Evolutionary conservation across 2,329 filamentous ascomycete genomes (phyloP).

Genomic region (Ilyonectria mors-panacis): DNA sequence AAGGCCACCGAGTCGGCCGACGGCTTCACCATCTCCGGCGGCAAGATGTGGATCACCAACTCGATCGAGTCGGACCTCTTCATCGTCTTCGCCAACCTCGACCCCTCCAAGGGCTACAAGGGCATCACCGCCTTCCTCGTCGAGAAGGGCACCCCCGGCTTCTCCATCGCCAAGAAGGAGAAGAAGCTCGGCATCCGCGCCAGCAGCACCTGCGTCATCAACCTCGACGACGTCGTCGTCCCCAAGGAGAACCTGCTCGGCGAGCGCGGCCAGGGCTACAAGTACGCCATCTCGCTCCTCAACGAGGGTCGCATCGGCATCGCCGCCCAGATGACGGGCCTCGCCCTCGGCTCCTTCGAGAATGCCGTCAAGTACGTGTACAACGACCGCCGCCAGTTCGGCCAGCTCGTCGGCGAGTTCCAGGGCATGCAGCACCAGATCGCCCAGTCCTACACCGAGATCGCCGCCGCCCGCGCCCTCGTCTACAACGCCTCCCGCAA

Average conservation of each 20-base stretch:
- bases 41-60: conserved; percentile 99
- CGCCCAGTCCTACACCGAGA: conserved; percentile 95
- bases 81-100: conserved; percentile 97
- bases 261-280: conserved; percentile 93
- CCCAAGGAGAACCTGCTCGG: conserved; percentile 91
- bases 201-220: conserved; percentile 96
- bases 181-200: conserved; percentile 99
- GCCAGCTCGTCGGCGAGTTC: conserved; percentile 93
- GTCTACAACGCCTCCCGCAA: conserved; percentile 97
- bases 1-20: conserved; percentile 86
- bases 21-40: conserved; percentile 89
- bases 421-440: conserved; percentile 99
- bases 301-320: conserved; percentile 99
- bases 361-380: conserved; percentile 94
- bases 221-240: conserved; percentile 95
- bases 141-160: conserved; percentile 90
- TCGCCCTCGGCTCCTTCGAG: conserved; percentile 94
- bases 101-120: conserved; percentile 93
- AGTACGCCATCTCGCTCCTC: conserved; percentile 93
- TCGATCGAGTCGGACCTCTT: conserved; percentile 94
- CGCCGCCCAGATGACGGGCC: conserved; percentile 97
- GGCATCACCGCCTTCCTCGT: conserved; percentile 97
- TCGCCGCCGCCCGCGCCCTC: conserved; percentile 88
- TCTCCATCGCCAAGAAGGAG: conserved; percentile 98
- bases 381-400: conserved; percentile 99